Base-by-base conservation (phyloP, 2,329 filamentous ascomycete species). In the Claviceps monticola region DNA sequence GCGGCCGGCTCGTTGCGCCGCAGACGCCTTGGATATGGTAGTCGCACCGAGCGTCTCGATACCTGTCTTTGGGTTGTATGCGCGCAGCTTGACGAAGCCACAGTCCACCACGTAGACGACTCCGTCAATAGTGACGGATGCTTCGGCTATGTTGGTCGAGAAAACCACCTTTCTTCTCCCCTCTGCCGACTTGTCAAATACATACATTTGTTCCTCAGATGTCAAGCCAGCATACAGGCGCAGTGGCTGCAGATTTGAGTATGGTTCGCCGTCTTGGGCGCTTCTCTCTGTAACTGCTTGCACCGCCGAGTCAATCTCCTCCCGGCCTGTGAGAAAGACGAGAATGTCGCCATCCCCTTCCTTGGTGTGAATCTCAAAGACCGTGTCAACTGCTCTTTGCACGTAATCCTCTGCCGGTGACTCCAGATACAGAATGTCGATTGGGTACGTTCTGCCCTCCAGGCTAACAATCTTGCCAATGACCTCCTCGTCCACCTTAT, bases 61-160 rank as follows among this genome's bases (percentile, higher is more conserved):
- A 13, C 89, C 87, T 1, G 87, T 91, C 16, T 65, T 74, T 0
- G 91, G 88, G 58, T 94, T 85, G 68, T 88, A 97, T 6, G 86
- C 84, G 41, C 89, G 81, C 19, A 95, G 73, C 65, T 97, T 97
- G 57, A 94, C 89, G 62, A 88, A 96, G 1, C 93, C 93, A 50
- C 80, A 83, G 66, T 98, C 93, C 48, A 97, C 72, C 5, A 98
- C 91, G 61, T 88, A 95, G 51, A 89, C 83, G 54, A 97, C 90
- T 2, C 88, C 89, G 50, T 93, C 84, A 52, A 97, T 94, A 16
- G 93, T 97, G 44, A 98, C 85, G 1, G 88, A 95, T 4, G 93
- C 91, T 71, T 98, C 93, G 13, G 93, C 89, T 57, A 97, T 96
- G 64, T 97, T 97, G 53, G 93, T 97, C 4, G 88, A 85, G 57